phyloP scores from a whole-genome alignment of 805 yeast genomes.

The Sugiyamaella marilandica region DNA sequence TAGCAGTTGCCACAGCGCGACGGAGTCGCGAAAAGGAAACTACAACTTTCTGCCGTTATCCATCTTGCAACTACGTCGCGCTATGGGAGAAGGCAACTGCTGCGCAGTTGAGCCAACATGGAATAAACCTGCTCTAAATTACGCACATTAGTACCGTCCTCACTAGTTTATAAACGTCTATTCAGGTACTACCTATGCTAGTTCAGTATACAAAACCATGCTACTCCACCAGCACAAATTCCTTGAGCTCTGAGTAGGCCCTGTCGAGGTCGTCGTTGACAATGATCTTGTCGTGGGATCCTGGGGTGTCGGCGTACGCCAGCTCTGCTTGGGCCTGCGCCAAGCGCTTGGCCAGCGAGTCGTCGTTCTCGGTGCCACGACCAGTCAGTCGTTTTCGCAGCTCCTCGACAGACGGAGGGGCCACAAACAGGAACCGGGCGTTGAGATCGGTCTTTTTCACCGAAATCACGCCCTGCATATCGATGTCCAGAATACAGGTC shows the following conservation, averaged over 20 bases:
- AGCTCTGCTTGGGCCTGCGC: conserved; percentile 83
- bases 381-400: conserved; percentile 69
- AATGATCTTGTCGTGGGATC: conserved; percentile 85
- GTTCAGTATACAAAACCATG: background rate
- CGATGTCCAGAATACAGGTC: conserved; percentile 91
- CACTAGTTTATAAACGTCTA: no score
- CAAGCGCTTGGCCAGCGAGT: conserved; percentile 76
- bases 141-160: no score
- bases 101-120: no score
- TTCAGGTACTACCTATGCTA: no score
- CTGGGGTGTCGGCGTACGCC: conserved; percentile 74
- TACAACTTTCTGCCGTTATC: no score
- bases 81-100: no score
- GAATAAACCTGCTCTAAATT: no score
- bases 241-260: conserved; percentile 78
- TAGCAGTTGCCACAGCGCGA: no score
- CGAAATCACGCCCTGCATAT: conserved; percentile 97
- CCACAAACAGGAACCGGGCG: conserved; percentile 80
- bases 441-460: conserved; percentile 78
- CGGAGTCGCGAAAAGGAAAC: no score
- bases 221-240: conserved; percentile 38
- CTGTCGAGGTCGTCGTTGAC: conserved; percentile 89
- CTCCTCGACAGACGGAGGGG: conserved; percentile 88
- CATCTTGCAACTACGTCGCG: no score
- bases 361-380: conserved; percentile 94